Evolutionary conservation across 2,329 filamentous ascomycete genomes (phyloP).

Genomic region (Pseudocercospora fuligena): DNA sequence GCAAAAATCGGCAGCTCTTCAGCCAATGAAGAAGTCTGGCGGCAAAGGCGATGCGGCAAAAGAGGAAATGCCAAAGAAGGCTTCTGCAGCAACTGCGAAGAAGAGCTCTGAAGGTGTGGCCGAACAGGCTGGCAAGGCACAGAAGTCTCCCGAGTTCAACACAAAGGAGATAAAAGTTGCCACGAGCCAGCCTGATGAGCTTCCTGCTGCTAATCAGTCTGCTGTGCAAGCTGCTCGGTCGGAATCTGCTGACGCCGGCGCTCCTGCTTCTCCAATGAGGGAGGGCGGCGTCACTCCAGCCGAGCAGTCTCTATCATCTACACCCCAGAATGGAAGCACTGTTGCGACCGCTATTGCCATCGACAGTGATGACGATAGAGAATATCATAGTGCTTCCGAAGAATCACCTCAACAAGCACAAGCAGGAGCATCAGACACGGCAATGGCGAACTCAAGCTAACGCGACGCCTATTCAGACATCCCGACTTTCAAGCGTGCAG

Average conservation of each 20-base stretch:
- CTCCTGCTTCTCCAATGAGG: constrained; percentile 34
- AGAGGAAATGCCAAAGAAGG: constrained; percentile 15
- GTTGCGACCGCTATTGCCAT: constrained; percentile 12
- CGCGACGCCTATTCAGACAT: constrained; percentile 13
- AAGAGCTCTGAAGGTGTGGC: constrained; percentile 7
- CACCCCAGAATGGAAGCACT: neutral
- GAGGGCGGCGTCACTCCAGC: constrained; percentile 15
- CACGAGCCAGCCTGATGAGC: neutral
- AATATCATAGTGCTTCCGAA: neutral
- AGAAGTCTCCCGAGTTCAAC: neutral
- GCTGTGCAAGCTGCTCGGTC: neutral
- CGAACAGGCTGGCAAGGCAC: neutral
- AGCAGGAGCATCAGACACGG: neutral
- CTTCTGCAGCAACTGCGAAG: constrained; percentile 23
- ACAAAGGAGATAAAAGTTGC: neutral
- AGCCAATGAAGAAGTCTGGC: constrained; percentile 12
- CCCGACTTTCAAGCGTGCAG: constrained; percentile 28
- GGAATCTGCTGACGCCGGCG: constrained; percentile 10
- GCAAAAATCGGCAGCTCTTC: constrained; percentile 16
- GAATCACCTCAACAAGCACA: neutral
- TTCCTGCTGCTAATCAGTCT: neutral
- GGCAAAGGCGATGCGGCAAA: constrained; percentile 2
- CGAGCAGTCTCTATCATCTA: neutral
- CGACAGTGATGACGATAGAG: constrained; percentile 14
- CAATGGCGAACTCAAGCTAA: constrained; percentile 15